phyloP scores from a whole-genome alignment of 495 filamentous ascomycete genomes.

The Penicillium angulare region DNA sequence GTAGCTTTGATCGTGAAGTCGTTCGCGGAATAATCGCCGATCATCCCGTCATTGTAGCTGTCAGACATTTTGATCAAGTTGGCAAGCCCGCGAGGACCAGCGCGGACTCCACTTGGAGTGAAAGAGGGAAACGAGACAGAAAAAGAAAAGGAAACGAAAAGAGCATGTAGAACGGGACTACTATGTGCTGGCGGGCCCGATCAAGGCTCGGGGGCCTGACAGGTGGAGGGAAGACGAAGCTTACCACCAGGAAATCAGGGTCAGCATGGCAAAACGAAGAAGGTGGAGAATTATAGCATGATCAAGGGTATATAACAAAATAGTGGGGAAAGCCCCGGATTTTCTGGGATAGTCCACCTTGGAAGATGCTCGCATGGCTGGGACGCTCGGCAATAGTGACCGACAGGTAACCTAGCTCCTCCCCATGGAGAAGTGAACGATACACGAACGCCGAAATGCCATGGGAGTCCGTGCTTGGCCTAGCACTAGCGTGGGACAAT shows the following conservation, averaged over 20 bases:
- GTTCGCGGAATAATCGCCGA: conserved; percentile 13
- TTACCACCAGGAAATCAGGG: not conserved
- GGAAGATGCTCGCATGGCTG: too few species aligned
- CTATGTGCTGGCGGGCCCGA: too few species aligned
- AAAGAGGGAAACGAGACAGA: too few species aligned
- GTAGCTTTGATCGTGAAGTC: conserved; percentile 16
- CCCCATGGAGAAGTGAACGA: not conserved
- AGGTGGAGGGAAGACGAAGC: not conserved
- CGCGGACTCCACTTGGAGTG: not conserved
- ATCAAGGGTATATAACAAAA: too few species aligned
- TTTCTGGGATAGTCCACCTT: not conserved
- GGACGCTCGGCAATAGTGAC: not conserved
- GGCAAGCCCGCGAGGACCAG: not conserved
- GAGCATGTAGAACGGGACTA: too few species aligned
- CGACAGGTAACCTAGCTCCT: not conserved
- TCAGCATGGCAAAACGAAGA: not conserved
- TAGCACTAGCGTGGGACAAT: not conserved
- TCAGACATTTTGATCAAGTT: not conserved
- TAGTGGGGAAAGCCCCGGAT: not conserved
- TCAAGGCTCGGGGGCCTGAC: too few species aligned
- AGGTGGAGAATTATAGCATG: not conserved
- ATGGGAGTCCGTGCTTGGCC: not conserved
- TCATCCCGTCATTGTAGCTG: conserved; percentile 4
- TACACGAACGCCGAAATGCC: not conserved
- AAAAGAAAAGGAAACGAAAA: too few species aligned